Base-by-base conservation (phyloP, 441 rosid species). In the Eruca vesicaria region DNA sequence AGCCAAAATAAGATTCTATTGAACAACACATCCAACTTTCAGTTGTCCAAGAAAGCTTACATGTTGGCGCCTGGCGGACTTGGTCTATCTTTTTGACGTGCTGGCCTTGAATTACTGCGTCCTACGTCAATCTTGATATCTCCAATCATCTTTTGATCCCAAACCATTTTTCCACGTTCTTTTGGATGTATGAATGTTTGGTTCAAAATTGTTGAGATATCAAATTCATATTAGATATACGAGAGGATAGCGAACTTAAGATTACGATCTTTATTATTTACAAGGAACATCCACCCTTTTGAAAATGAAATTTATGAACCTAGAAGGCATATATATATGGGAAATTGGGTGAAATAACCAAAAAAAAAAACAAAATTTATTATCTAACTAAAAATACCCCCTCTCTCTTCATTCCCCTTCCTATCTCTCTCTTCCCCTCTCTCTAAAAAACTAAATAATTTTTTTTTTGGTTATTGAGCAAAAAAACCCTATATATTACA, bases 51-150 rank as follows among this genome's bases (percentile, higher is more conserved):
- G 9, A 65, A 53, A 53, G 7, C 58, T n/a, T 71, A 60, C 7
- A n/a, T 20, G 7, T 61, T 20, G 52, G 61, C 12, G 8, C 75
- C 75, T 6, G 75, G 26, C 26, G 26, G 75, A n/a, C 20, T 32
- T 62, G 52, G 60, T 26, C 7, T 38, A 50, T 32, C 7, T 15
- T 26, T 12, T 32, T 71, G 68, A 32, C 68, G 9, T 32, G 75
- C 36, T 9, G 0, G 52, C 28, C 60, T 15, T 71, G 75, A 71
- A 20, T 3, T 3, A 57, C 62, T 57, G 62, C 62, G 15, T 26
- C 35, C 62, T 28, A 57, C 35, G 35, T 26, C 19, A 2, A 57
- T 61, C 28, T 61, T 32, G 66, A 61, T 61, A 0, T 61, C 28
- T 61, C 45, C 20, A 11, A 60, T 32, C 43, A 31, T 4, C 23